phyloP scores from a whole-genome alignment of 257 asterid genomes.

The Salvia splendens region DNA sequence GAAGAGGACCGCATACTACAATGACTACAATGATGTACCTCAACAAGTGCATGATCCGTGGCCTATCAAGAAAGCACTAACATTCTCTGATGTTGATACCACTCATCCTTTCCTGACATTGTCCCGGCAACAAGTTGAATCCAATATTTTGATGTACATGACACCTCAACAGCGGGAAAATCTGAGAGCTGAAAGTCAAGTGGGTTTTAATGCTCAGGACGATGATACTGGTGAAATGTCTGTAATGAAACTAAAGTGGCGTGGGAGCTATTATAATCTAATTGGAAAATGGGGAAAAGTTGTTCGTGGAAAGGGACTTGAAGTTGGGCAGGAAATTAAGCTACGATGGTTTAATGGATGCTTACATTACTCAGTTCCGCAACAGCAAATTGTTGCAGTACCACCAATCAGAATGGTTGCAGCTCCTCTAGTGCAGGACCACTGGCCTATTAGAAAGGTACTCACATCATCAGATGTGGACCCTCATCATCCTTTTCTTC shows the following conservation, averaged over 20 bases:
- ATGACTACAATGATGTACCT: slow-evolving; percentile 39
- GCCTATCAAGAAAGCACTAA: slow-evolving; percentile 57
- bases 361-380: slow-evolving; percentile 51
- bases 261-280: too few relatives aligned
- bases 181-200: slow-evolving; percentile 49
- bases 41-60: slow-evolving; percentile 43
- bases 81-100: slow-evolving; percentile 56
- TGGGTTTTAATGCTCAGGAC: slow-evolving; percentile 50
- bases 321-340: slow-evolving; percentile 53
- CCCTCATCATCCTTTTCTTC: slow-evolving; percentile 51
- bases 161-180: slow-evolving; percentile 46
- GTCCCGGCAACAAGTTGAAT: slow-evolving; percentile 56
- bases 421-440: slow-evolving; percentile 49
- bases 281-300: slow-evolving; percentile 62
- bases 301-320: slow-evolving; percentile 55
- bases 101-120: slow-evolving; percentile 60
- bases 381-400: slow-evolving; percentile 39
- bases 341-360: slow-evolving; percentile 48
- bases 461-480: slow-evolving; percentile 50
- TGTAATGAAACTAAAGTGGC: slow-evolving; percentile 27
- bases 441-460: slow-evolving; percentile 51
- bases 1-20: slow-evolving; percentile 48
- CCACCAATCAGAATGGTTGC: slow-evolving; percentile 40
- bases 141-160: slow-evolving; percentile 46
- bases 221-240: slow-evolving; percentile 51